These are phyloP conservation scores for Cladosporium velox DNA, from an alignment of 2,329 filamentous ascomycete species.

Conservation along the genomic window DNA sequence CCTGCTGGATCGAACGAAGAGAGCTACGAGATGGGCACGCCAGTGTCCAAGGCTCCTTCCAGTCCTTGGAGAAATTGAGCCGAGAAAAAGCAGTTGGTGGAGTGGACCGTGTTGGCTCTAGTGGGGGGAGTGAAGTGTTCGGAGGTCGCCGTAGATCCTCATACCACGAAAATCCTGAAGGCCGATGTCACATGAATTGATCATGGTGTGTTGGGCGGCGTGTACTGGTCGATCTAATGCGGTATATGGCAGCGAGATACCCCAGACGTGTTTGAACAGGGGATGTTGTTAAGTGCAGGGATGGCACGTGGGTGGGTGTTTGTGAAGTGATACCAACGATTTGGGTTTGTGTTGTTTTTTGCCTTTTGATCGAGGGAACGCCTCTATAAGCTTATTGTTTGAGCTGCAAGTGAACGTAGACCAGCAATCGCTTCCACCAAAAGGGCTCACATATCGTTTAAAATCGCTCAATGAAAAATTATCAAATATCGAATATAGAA, in stretches of 20 bases:
- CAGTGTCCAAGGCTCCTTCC: conserved; percentile 22
- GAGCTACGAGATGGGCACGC: conserved; percentile 14
- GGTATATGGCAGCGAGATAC: conserved; percentile 15
- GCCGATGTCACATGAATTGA: background rate
- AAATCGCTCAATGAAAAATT: background rate
- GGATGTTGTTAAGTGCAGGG: conserved; percentile 6
- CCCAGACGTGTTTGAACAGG: background rate
- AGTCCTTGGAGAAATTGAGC: conserved; percentile 25
- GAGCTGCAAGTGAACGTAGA: background rate
- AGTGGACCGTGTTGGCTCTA: background rate
- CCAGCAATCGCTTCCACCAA: background rate
- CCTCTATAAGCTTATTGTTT: background rate
- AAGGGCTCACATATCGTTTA: background rate
- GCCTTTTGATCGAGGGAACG: background rate
- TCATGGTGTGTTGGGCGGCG: background rate
- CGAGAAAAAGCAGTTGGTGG: background rate
- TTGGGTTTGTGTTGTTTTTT: background rate
- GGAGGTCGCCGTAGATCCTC: conserved; percentile 8
- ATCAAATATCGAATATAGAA: background rate
- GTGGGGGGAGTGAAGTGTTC: background rate
- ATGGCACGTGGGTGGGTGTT: conserved; percentile 9
- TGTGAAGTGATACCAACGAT: background rate
- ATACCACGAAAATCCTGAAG: background rate
- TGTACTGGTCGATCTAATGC: background rate
- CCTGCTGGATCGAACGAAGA: background rate